These are phyloP conservation scores for Xylaria nigripes DNA, from an alignment of 495 filamentous ascomycete genomes.

Conservation along the genomic window DNA sequence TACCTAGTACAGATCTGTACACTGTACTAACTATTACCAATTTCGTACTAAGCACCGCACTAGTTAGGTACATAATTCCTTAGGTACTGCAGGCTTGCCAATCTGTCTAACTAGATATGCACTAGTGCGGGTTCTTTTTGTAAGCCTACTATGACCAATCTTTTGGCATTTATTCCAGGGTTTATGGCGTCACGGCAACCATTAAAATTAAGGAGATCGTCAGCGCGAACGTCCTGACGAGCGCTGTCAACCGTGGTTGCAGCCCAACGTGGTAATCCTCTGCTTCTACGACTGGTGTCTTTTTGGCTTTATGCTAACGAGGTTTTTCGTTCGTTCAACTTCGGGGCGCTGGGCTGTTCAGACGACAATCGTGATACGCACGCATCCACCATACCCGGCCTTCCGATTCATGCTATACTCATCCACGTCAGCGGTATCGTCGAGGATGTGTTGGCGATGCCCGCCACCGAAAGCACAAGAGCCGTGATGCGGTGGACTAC, in stretches of 20 bases:
- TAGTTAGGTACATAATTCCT: too few species aligned
- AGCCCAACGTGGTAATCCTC: not conserved
- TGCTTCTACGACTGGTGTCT: not conserved
- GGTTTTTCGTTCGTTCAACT: not conserved
- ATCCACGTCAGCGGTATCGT: not conserved
- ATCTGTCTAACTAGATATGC: too few species aligned
- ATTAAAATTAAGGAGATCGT: not conserved
- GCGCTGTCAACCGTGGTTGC: not conserved
- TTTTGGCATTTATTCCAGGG: not conserved
- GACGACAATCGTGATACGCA: not conserved
- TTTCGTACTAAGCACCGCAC: too few species aligned
- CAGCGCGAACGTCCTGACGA: not conserved
- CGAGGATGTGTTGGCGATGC: slow-evolving; percentile 26
- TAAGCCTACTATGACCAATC: too few species aligned
- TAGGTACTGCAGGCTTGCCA: too few species aligned
- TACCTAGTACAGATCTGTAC: too few species aligned
- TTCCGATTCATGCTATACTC: not conserved
- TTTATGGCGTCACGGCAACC: not conserved
- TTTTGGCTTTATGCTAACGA: not conserved
- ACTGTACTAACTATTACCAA: too few species aligned
- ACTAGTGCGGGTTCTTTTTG: too few species aligned
- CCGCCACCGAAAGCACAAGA: slow-evolving; percentile 25
- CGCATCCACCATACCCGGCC: not conserved
- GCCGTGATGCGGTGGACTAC: slow-evolving; percentile 39
- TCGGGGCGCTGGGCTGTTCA: not conserved